Conservation (phyloP, 1,284 basidiomycete genomes). For the Ceraceosorus guamensis region DNA sequence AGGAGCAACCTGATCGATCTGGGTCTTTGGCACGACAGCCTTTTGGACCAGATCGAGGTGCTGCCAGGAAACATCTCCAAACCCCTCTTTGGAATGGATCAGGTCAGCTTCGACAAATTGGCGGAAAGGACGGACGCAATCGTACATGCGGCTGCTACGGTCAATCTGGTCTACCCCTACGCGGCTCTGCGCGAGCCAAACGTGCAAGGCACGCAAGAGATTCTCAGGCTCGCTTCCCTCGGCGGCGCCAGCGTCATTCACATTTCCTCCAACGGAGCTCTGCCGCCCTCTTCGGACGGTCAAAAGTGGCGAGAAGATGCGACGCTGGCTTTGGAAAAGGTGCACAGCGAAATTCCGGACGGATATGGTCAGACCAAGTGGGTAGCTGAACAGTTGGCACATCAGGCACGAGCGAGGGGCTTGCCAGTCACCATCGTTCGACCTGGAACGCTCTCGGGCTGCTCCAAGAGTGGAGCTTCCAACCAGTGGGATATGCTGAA, state of each 20-base stretch:
- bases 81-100: conserved; percentile 34
- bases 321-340: conserved; percentile 37
- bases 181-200: conserved; percentile 46
- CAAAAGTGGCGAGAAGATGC: conserved; percentile 32
- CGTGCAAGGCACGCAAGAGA: conserved; percentile 47
- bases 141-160: conserved; percentile 46
- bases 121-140: conserved; percentile 38
- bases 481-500: conserved; percentile 46
- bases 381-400: conserved; percentile 47
- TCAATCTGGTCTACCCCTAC: conserved; percentile 49
- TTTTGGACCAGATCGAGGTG: conserved; percentile 43
- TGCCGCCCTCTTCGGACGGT: conserved; percentile 13
- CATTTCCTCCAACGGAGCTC: conserved; percentile 48
- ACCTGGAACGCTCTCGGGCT: conserved; percentile 47
- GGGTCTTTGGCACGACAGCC: conserved; percentile 43
- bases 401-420: conserved; percentile 39
- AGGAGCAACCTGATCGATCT: conserved; percentile 45
- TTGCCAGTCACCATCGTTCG: conserved; percentile 45
- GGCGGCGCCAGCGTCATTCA: conserved; percentile 46
- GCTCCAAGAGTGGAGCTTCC: conserved; percentile 40
- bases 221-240: conserved; percentile 46
- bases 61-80: conserved; percentile 43
- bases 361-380: conserved; percentile 50
- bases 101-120: conserved; percentile 30
- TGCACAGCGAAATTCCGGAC: conserved; percentile 33